A percentile compares a stretch with the other conserved stretches of the same genome.
These are phyloP conservation scores for Eragrostis curvula DNA, from an alignment of 176 grass and related monocot species.

Conservation along the genomic window DNA sequence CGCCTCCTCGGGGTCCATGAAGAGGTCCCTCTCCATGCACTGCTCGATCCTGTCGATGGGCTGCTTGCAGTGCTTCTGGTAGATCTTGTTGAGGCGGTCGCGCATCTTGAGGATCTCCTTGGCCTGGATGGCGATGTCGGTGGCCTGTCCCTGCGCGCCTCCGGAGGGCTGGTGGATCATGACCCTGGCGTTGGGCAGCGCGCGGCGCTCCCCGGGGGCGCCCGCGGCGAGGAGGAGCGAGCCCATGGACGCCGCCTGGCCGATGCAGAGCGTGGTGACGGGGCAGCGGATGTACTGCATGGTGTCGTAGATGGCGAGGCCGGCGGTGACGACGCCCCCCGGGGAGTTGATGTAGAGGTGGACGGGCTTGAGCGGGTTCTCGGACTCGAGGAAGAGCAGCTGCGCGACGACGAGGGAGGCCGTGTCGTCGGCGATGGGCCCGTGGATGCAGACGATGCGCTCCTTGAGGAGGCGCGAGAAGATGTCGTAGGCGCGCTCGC, in stretches of 20 bases:
- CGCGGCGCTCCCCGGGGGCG: slow-evolving; percentile 76
- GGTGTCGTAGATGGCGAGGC: slow-evolving; percentile 94
- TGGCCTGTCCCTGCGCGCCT: slow-evolving; percentile 69
- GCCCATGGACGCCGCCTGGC: slow-evolving; percentile 93
- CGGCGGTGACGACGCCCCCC: slow-evolving; percentile 72
- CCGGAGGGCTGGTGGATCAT: slow-evolving; percentile 99
- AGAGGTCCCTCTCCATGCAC: slow-evolving; percentile 87
- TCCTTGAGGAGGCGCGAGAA: slow-evolving; percentile 95
- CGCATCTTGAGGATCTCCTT: slow-evolving; percentile 92
- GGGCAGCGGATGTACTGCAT: slow-evolving; percentile 95
- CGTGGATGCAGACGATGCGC: slow-evolving; percentile 86
- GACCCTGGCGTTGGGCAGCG: slow-evolving; percentile 88
- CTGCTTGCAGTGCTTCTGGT: slow-evolving; percentile 78
- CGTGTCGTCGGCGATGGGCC: slow-evolving; percentile 75
- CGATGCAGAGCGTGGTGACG: slow-evolving; percentile 89
- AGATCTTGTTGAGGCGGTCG: slow-evolving; percentile 84
- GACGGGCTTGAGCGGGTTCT: slow-evolving; percentile 91
- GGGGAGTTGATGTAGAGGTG: slow-evolving; percentile 96
- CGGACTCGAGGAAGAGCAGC: slow-evolving; percentile 96
- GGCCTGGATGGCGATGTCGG: slow-evolving; percentile 89
- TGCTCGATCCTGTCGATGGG: slow-evolving; percentile 61
- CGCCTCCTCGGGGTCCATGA: slow-evolving; percentile 92
- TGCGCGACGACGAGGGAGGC: slow-evolving; percentile 84
- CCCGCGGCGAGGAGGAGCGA: slow-evolving; percentile 91
- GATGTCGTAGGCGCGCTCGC: slow-evolving; percentile 82